Conservation (phyloP, 176 grass and related monocot species). For the Tillandsia leiboldiana region DNA sequence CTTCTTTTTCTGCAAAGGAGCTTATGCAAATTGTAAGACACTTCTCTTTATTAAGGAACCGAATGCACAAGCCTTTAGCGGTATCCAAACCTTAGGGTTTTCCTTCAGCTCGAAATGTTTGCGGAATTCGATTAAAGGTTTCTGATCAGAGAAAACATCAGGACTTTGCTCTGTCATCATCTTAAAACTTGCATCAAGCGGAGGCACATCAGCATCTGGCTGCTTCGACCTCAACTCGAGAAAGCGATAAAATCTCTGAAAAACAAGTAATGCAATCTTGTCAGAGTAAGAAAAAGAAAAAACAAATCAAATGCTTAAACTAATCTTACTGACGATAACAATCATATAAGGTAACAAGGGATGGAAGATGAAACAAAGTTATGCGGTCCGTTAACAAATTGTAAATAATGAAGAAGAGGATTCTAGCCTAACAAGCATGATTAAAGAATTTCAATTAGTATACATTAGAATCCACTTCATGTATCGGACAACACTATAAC, state of each 20-base stretch:
- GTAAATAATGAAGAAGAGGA: too few species aligned
- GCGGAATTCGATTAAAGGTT: conserved; percentile 33
- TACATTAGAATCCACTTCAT: too few species aligned
- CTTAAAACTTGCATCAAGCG: conserved; percentile 55
- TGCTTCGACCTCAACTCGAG: conserved; percentile 81
- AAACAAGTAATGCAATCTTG: conserved; percentile 7
- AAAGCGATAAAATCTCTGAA: conserved; percentile 76
- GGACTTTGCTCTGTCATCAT: conserved; percentile 56
- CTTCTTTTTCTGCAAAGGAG: conserved; percentile 30
- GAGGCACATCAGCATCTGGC: conserved; percentile 59
- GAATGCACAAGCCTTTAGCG: conserved; percentile 11
- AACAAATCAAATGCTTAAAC: background rate
- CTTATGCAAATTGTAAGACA: background rate
- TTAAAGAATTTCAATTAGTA: too few species aligned
- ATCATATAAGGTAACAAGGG: background rate
- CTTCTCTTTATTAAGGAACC: conserved; percentile 4
- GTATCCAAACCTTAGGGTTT: conserved; percentile 63
- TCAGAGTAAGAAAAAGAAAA: conserved; percentile 15
- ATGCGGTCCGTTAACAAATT: background rate
- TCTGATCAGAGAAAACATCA: conserved; percentile 35
- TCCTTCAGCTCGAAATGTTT: conserved; percentile 69
- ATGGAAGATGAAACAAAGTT: background rate
- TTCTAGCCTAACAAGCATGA: too few species aligned
- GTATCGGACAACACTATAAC: too few species aligned
- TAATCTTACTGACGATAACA: background rate